Percentiles rank a stretch among this genome's conserved stretches.
Evolutionary conservation across 306 rosid species (phyloP).

Genomic region (Pachyrhizus erosus): DNA sequence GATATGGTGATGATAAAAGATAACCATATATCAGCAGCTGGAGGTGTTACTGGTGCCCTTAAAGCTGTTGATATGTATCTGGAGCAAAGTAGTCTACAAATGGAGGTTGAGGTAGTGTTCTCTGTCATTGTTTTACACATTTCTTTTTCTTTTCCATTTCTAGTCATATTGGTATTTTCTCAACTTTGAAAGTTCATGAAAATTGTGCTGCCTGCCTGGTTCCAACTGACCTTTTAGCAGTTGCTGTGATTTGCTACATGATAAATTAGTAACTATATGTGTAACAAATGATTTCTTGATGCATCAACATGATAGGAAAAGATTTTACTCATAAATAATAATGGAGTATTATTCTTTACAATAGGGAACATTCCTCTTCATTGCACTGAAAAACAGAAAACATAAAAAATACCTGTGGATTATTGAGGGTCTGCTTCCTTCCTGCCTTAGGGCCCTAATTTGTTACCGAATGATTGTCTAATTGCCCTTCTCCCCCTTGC

Average conservation of each 20-base stretch:
- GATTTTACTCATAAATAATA: neutral
- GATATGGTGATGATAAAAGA: constrained; percentile 98
- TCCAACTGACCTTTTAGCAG: constrained; percentile 5
- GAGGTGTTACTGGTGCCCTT: constrained; percentile 73
- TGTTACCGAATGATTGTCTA: neutral
- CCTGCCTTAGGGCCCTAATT: neutral
- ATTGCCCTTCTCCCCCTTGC: neutral
- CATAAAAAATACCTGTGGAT: neutral
- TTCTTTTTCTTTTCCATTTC: constrained; percentile 34
- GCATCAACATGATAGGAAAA: neutral
- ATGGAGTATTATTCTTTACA: neutral
- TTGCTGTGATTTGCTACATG: neutral
- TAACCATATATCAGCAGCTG: constrained; percentile 89
- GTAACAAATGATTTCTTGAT: constrained; percentile 25
- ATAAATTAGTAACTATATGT: constrained; percentile 14
- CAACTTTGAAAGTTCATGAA: constrained; percentile 13
- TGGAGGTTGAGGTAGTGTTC: constrained; percentile 82
- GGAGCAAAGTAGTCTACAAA: constrained; percentile 64
- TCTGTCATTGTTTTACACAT: constrained; percentile 21
- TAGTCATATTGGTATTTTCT: constrained; percentile 17
- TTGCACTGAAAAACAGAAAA: constrained; percentile 4
- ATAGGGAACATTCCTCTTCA: neutral
- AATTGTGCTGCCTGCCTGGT: constrained; percentile 21
- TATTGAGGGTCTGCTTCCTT: constrained; percentile 8
- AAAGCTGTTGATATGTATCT: constrained; percentile 82